A percentile compares a stretch with the other conserved stretches of the same genome.
These are phyloP conservation scores for Fusarium fracticaudum DNA, from an alignment of 2,329 filamentous ascomycete genomes.

Conservation along the genomic window DNA sequence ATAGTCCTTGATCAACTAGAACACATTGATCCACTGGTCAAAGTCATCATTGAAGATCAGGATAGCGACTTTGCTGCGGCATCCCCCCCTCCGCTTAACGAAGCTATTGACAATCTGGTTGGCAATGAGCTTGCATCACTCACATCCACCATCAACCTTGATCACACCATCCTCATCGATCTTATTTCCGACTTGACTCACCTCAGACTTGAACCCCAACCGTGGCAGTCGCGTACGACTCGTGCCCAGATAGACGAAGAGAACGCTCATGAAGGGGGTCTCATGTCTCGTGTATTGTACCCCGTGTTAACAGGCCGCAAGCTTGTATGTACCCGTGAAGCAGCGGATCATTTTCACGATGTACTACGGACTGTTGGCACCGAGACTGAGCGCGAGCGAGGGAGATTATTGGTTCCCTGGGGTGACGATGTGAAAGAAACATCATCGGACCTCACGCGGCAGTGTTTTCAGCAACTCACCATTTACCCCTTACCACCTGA, in stretches of 20 bases:
- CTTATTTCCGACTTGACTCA: slow-evolving; percentile 55
- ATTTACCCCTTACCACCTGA: slow-evolving; percentile 44
- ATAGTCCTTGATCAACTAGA: slow-evolving; percentile 47
- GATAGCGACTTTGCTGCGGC: slow-evolving; percentile 40
- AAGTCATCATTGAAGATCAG: slow-evolving; percentile 47
- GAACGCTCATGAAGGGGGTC: slow-evolving; percentile 40
- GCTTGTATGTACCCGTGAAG: slow-evolving; percentile 52
- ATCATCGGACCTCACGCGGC: slow-evolving; percentile 28
- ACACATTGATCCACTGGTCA: slow-evolving; percentile 45
- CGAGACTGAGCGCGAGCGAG: slow-evolving; percentile 49
- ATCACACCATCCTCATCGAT: slow-evolving; percentile 54
- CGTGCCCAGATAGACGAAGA: slow-evolving; percentile 50
- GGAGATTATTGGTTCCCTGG: slow-evolving; percentile 47
- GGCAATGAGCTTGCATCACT: slow-evolving; percentile 46
- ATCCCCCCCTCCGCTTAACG: slow-evolving; percentile 37
- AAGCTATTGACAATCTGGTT: slow-evolving; percentile 46
- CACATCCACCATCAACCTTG: slow-evolving; percentile 51
- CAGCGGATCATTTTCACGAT: slow-evolving; percentile 52
- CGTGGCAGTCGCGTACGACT: slow-evolving; percentile 48
- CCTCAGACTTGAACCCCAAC: slow-evolving; percentile 44
- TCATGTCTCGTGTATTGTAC: slow-evolving; percentile 50
- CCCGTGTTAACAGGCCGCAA: slow-evolving; percentile 46
- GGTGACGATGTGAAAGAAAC: slow-evolving; percentile 27
- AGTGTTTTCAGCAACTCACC: slow-evolving; percentile 48
- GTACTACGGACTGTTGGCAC: slow-evolving; percentile 51